Evolutionary conservation across 768 basidiomycete species (phyloP).

Genomic region (Phaeotremella skinneri): DNA sequence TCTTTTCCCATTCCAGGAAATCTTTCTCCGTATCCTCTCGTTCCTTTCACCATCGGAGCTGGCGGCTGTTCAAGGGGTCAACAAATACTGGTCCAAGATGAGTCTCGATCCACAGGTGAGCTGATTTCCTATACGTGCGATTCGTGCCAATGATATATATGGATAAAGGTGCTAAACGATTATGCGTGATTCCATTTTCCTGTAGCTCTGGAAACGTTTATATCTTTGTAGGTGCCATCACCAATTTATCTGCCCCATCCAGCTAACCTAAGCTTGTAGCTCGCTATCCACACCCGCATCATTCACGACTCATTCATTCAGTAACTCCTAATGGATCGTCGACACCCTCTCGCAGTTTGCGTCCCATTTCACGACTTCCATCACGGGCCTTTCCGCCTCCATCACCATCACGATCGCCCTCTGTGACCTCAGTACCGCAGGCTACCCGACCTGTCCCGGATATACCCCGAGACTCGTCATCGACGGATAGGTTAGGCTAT

Average conservation of each 20-base stretch:
- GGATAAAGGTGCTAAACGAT: slow-evolving; percentile 32
- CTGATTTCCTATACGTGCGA: not conserved
- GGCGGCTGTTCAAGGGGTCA: slow-evolving; percentile 41
- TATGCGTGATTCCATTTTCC: not conserved
- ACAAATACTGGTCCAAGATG: slow-evolving; percentile 44
- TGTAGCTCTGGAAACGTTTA: slow-evolving; percentile 48
- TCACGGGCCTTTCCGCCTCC: slow-evolving; percentile 47
- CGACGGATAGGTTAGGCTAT: not conserved
- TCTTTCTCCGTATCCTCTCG: slow-evolving; percentile 47
- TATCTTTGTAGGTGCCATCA: slow-evolving; percentile 42
- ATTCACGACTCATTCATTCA: slow-evolving; percentile 36
- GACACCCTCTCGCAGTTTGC: slow-evolving; percentile 9
- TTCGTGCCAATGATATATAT: slow-evolving; percentile 12
- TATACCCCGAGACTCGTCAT: not conserved
- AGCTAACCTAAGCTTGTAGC: slow-evolving; percentile 19
- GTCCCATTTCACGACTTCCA: slow-evolving; percentile 44
- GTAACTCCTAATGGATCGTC: not conserved
- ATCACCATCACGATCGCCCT: slow-evolving; percentile 39
- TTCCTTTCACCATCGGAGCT: slow-evolving; percentile 41
- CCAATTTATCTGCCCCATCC: not conserved
- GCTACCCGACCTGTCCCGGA: not conserved
- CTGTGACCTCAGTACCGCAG: slow-evolving; percentile 1
- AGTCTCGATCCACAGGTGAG: slow-evolving; percentile 49
- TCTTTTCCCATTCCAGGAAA: slow-evolving; percentile 45
- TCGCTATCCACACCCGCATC: slow-evolving; percentile 46